Evolutionary conservation across 345 rosid species (phyloP), one percentile per base, ranked within the genome.

Genomic region (Citrus unshiu): DNA sequence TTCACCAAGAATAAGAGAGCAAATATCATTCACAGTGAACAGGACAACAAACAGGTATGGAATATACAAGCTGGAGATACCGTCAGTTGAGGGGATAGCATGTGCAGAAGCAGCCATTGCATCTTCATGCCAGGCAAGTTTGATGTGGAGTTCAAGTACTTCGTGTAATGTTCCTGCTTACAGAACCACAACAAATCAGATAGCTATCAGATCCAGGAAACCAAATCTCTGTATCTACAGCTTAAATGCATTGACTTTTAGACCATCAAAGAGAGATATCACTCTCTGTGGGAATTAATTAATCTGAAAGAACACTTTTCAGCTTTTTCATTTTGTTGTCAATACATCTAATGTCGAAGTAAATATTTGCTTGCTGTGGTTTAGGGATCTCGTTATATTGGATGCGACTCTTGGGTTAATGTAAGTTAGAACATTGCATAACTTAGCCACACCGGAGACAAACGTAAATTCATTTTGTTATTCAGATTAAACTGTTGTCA

Each of bases 1-100:
- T 65, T 81, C 90, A 0, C 90, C 93, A 8, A 87, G 56, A 81
- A 90, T 93, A 10, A 87, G 77, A 21, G 99, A 93, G 77, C 87
- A 81, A 77, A 65, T 97, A 67, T 72, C 87, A 61, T 90, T 97
- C 84, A 88, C 98, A 61, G 93, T 89, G 76, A 97, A 93, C 87
- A 93, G 98, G 82, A 97, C 92, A 57, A 97, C 99, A 46, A 88
- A 94, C 76, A 89, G 85, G 75, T 58, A 77, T 46, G 99, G 99
- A 72, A 74, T 94, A 30, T 97, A 94, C 92, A 91, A 84, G 82
- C 78, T 93, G 65, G 89, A 90, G 66, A 87, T 94, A 62, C 93
- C 98, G 13, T 84, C 98, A 9, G 88, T 94, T 32, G 97, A 92
- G 40, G 97, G 93, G 66, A 84, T 93, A 61, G 78, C 54, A 75